Evolutionary conservation across 108 stramenopile genomes (phyloP).

Genomic region (Fistulifera solaris): DNA sequence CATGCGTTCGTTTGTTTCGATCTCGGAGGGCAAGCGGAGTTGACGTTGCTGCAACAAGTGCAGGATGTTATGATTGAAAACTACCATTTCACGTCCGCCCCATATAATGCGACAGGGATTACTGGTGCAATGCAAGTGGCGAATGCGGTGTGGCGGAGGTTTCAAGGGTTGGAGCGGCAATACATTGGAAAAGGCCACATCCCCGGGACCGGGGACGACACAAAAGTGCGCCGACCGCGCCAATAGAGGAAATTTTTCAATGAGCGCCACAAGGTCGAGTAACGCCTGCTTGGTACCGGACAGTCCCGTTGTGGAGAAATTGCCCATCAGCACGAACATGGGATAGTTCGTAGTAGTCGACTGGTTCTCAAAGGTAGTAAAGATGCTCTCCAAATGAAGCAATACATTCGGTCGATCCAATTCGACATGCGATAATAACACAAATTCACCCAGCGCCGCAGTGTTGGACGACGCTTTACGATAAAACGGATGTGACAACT

Average conservation of each 20-base stretch:
- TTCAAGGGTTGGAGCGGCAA: conserved; percentile 49
- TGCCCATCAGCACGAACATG: conserved; percentile 90
- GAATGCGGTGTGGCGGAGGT: not conserved
- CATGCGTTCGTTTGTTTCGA: conserved; percentile 6
- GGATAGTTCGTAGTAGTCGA: conserved; percentile 17
- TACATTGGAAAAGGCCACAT: conserved; percentile 47
- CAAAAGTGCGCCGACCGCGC: conserved; percentile 64
- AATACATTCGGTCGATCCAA: conserved; percentile 81
- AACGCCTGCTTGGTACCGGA: conserved; percentile 3
- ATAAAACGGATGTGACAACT: conserved; percentile 48
- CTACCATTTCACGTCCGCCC: conserved; percentile 83
- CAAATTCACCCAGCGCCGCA: conserved; percentile 36
- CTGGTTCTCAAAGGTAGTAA: conserved; percentile 24
- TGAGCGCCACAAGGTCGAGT: conserved; percentile 48
- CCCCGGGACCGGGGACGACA: conserved; percentile 86
- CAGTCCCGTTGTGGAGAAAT: conserved; percentile 41
- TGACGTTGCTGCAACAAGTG: conserved; percentile 67
- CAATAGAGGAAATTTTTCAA: conserved; percentile 41
- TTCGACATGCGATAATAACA: conserved; percentile 79
- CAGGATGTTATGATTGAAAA: conserved; percentile 85
- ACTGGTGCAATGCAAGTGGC: conserved; percentile 37
- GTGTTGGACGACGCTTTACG: conserved; percentile 36
- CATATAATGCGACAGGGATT: conserved; percentile 86
- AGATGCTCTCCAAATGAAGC: conserved; percentile 64
- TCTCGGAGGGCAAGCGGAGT: conserved; percentile 34